Base-by-base conservation (phyloP, 2,329 filamentous ascomycete species). In the Pseudopithomyces chartarum region DNA sequence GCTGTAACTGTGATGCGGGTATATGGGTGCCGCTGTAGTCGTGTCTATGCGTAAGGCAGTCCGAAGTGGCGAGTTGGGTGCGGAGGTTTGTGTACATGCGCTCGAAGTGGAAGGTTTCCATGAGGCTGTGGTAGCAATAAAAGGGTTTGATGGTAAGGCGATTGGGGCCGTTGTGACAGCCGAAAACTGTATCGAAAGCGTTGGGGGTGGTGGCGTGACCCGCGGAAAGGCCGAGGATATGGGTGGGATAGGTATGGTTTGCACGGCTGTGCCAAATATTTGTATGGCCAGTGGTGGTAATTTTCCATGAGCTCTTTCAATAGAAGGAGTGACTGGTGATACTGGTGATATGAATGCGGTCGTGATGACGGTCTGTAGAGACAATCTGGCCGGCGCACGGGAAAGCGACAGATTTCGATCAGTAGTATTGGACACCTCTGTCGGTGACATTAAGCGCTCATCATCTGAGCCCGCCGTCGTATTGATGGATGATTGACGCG, bases 11-110 rank as follows among this genome's bases (percentile, higher is more conserved):
- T 54, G 46, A 39, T 54, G 54, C 4, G 33, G 54, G 2, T 54
- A 59, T 3, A 58, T 38, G 3, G 47, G 23, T 38, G 54, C 13
- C n/a, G 45, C 17, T 23, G 33, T 15, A 10, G 10, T 44, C 1
- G 63, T 64, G 44, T 68, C 54, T 12, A 65, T 57, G 12, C 23
- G 47, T 7, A 50, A 22, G 23, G 38, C 33, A 20, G 34, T 49
- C 6, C 34, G 46, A 15, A 49, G 46, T 3, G 46, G 46, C 3
- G 46, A 32, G 11, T 10, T 7, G 7, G n/a, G 36, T 11, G 36
- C 23, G 1, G 38, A 32, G 23, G 48, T 50, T 32, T 50, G 47
- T 7, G 47, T 50, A 2, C 34, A 39, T 17, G 36, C 19, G 29
- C 34, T 29, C 7, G 15, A 19, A 32, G 47, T 50, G 5, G 46